A percentile compares a stretch with the other conserved stretches of the same genome.
Conservation (phyloP, 1,284 basidiomycete species). For the Cryptococcus amylolentus region DNA sequence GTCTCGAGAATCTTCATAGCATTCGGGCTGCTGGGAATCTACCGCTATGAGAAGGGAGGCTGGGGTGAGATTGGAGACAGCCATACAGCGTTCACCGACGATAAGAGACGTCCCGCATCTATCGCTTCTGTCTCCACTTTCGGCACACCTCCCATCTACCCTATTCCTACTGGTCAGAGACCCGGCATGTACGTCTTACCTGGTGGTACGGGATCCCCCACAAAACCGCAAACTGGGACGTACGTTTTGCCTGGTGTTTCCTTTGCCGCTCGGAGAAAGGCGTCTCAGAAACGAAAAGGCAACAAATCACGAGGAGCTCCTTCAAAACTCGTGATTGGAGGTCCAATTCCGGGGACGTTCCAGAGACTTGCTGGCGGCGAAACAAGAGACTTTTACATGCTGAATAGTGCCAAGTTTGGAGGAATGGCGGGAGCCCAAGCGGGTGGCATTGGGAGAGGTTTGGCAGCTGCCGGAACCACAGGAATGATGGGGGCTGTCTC, state of each 20-base stretch:
- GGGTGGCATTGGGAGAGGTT: neutral
- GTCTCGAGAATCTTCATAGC: neutral
- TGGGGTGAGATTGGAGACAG: neutral
- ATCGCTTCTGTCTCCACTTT: constrained; percentile 2
- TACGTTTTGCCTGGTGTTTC: no score
- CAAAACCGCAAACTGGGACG: neutral
- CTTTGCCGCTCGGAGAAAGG: no score
- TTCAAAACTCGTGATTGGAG: constrained; percentile 7
- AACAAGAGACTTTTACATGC: constrained; percentile 9
- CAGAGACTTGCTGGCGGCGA: constrained; percentile 3
- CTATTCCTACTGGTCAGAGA: neutral
- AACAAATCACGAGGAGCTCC: neutral
- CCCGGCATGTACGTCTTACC: neutral
- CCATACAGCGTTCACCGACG: neutral
- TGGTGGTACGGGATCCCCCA: neutral
- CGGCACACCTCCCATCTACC: constrained; percentile 1
- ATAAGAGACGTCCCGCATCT: neutral
- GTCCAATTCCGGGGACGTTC: constrained; percentile 15
- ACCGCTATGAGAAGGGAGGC: neutral
- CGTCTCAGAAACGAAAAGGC: no score
- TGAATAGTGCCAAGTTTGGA: constrained; percentile 1
- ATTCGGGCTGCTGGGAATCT: neutral
- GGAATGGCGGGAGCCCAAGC: neutral
- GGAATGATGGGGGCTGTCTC: neutral
- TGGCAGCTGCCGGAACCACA: neutral